Evolutionary conservation across 352 stramenopile species (phyloP).

Genomic region (Phytophthora cactorum): DNA sequence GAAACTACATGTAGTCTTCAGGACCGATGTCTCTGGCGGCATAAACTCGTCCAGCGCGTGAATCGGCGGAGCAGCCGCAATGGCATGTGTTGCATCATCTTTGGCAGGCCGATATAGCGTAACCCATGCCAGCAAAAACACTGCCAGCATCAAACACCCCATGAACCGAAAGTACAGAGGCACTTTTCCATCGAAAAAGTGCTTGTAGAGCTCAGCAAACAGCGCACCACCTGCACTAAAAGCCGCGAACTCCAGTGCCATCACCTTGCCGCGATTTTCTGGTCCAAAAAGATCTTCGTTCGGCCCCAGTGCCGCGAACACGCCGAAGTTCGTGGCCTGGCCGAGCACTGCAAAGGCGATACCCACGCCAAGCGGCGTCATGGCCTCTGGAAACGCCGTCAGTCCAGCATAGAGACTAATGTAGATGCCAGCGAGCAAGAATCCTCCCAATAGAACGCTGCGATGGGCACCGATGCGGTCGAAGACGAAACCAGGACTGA

Average conservation of each 20-base stretch:
- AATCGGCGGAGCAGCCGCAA: slow-evolving; percentile 19
- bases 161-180: slow-evolving; percentile 75
- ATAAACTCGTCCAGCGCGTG: slow-evolving; percentile 57
- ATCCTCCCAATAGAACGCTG: slow-evolving; percentile 56
- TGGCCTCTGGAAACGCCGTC: slow-evolving; percentile 26
- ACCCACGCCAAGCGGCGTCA: slow-evolving; percentile 61
- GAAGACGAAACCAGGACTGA: slow-evolving; percentile 69
- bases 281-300: slow-evolving; percentile 80
- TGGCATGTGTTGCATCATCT: slow-evolving; percentile 12
- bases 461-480: slow-evolving; percentile 68
- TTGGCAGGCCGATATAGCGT: slow-evolving; percentile 46
- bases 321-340: slow-evolving; percentile 70
- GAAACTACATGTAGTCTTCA: neutral
- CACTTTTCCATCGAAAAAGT: slow-evolving; percentile 61
- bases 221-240: slow-evolving; percentile 76
- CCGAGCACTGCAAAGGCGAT: slow-evolving; percentile 65
- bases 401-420: slow-evolving; percentile 49
- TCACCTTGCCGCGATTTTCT: slow-evolving; percentile 71
- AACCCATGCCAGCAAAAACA: slow-evolving; percentile 65
- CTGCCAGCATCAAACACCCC: slow-evolving; percentile 51
- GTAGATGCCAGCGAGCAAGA: slow-evolving; percentile 52
- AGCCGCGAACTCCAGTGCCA: slow-evolving; percentile 65
- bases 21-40: slow-evolving; percentile 21
- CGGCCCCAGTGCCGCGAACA: slow-evolving; percentile 71
- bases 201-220: slow-evolving; percentile 73